Conservation (phyloP, 2,329 filamentous ascomycete species). For the Sclerotinia trifoliorum region DNA sequence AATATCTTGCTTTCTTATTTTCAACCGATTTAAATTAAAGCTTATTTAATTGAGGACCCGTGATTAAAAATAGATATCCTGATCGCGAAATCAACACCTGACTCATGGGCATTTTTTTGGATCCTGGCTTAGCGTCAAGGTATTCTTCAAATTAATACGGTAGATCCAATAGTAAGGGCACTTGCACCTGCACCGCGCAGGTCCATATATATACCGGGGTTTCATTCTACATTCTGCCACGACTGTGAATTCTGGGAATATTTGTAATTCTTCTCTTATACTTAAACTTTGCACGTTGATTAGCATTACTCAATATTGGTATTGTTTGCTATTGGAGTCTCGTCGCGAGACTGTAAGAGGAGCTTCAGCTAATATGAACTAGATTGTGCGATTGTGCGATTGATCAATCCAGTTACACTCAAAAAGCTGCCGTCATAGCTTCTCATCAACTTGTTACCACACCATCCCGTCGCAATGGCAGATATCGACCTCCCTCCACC, state of each 20-base stretch:
- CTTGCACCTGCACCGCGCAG: neutral
- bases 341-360: neutral
- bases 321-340: neutral
- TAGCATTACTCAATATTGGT: neutral
- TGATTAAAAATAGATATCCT: too few relatives aligned
- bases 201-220: neutral
- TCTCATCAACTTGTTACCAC: neutral
- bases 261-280: neutral
- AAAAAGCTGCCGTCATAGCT: neutral
- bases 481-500: neutral
- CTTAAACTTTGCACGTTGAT: neutral
- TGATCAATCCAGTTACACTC: neutral
- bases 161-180: neutral
- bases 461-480: neutral
- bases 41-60: too few relatives aligned
- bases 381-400: neutral
- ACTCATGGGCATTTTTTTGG: too few relatives aligned
- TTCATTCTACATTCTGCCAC: too few relatives aligned
- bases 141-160: too few relatives aligned
- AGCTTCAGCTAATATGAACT: neutral
- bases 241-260: neutral
- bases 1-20: too few relatives aligned
- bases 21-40: too few relatives aligned
- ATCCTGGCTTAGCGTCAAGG: too few relatives aligned
- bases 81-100: too few relatives aligned